phyloP scores from a whole-genome alignment of 2,329 filamentous ascomycete genomes.

The Alternaria alternata region DNA sequence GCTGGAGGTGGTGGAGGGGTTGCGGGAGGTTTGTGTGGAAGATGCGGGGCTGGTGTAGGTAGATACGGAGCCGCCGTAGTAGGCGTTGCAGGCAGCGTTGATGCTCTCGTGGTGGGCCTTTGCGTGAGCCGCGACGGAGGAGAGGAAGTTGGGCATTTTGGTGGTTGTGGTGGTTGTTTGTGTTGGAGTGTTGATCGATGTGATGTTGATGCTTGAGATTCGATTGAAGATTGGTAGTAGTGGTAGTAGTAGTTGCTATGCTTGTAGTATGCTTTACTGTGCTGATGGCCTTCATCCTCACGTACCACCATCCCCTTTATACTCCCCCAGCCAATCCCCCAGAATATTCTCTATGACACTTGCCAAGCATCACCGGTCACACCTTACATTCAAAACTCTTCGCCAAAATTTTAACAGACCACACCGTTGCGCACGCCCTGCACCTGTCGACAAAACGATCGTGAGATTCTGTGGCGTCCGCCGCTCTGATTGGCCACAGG shows the following conservation, averaged over 20 bases:
- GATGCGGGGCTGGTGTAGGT: conserved; percentile 11
- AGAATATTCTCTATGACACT: conserved; percentile 17
- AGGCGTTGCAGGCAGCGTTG: conserved; percentile 37
- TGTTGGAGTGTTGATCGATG: conserved; percentile 7
- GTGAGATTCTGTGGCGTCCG: conserved; percentile 3
- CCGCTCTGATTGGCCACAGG: conserved; percentile 15
- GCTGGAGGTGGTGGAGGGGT: conserved; percentile 22
- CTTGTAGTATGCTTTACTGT: conserved; percentile 18
- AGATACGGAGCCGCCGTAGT: conserved; percentile 28
- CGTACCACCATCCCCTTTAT: conserved; percentile 20
- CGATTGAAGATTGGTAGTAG: not conserved
- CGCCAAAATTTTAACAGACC: conserved; percentile 11
- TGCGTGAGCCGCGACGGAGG: conserved; percentile 34
- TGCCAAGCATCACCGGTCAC: conserved; percentile 24
- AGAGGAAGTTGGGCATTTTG: conserved; percentile 36
- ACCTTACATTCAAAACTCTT: conserved; percentile 3
- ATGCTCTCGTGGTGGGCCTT: conserved; percentile 44
- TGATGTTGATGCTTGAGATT: not conserved
- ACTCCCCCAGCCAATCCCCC: conserved; percentile 15
- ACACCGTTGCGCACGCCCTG: conserved; percentile 23
- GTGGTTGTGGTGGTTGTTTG: conserved; percentile 16
- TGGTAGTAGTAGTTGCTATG: conserved; percentile 6
- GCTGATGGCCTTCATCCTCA: conserved; percentile 14
- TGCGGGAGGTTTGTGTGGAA: conserved; percentile 24
- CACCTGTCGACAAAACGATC: conserved; percentile 9